A percentile compares a stretch with the other conserved stretches of the same genome.
phyloP scores from a whole-genome alignment of 164 flowering plant species.

The Piper longum region DNA sequence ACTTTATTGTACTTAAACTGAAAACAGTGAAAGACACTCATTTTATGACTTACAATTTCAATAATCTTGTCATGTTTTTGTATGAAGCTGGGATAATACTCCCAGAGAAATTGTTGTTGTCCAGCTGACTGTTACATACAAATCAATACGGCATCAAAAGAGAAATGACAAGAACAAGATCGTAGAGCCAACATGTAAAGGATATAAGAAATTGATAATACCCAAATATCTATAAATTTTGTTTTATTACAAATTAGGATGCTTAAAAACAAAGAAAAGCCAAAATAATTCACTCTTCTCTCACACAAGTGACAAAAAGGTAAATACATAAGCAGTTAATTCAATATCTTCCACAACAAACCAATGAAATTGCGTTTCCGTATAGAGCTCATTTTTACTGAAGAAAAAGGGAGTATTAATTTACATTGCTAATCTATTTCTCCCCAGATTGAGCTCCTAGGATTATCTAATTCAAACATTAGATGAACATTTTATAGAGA shows the following conservation, averaged over 20 bases:
- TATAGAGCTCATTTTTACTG: too few species aligned
- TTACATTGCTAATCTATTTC: background rate
- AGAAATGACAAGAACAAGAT: background rate
- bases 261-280: background rate
- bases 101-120: constrained; percentile 24
- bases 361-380: background rate
- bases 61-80: constrained; percentile 18
- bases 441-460: background rate
- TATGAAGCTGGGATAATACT: constrained; percentile 24
- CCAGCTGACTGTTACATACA: constrained; percentile 20
- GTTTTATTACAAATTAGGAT: background rate
- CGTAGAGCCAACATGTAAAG: background rate
- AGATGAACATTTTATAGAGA: too few species aligned
- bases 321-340: too few species aligned
- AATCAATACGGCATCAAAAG: background rate
- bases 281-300: too few species aligned
- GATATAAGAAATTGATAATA: too few species aligned
- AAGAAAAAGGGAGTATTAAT: too few species aligned
- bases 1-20: background rate
- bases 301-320: too few species aligned
- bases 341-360: too few species aligned
- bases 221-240: background rate
- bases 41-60: constrained; percentile 24
- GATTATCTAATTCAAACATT: too few species aligned
- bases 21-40: background rate